Evolutionary conservation across 495 filamentous ascomycete genomes (phyloP).

Genomic region (Penicillium turbatum): DNA sequence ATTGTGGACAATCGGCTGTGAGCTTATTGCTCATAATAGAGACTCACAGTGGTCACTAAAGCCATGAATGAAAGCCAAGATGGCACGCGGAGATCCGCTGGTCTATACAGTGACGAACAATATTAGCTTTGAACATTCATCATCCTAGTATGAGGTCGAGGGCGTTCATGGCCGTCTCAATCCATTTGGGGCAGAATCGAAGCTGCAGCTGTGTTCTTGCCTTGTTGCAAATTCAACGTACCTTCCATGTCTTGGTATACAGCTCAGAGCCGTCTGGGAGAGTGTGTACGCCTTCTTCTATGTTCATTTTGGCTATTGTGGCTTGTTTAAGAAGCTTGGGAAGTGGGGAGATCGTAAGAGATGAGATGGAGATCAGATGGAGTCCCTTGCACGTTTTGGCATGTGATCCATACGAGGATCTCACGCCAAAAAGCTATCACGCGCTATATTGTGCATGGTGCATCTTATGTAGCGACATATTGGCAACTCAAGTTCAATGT

Average conservation of each 20-base stretch:
- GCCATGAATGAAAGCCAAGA: constrained; percentile 76
- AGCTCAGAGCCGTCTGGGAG: constrained; percentile 53
- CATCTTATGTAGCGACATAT: no score
- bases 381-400: background rate
- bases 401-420: background rate
- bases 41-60: constrained; percentile 71
- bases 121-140: background rate
- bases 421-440: no score
- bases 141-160: background rate
- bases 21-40: constrained; percentile 3
- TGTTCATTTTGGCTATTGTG: constrained; percentile 11
- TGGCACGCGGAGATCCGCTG: constrained; percentile 51
- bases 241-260: constrained; percentile 85
- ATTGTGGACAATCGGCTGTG: background rate
- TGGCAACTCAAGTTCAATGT: no score
- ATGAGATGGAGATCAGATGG: background rate
- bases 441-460: no score
- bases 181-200: background rate
- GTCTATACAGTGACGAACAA: constrained; percentile 35
- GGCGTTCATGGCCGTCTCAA: background rate
- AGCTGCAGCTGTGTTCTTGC: constrained; percentile 8
- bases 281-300: constrained; percentile 33
- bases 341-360: background rate
- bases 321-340: background rate
- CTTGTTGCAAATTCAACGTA: constrained; percentile 33